Conservation (phyloP, 495 filamentous ascomycete species). For the Pseudomonodictys pantanalensis region DNA sequence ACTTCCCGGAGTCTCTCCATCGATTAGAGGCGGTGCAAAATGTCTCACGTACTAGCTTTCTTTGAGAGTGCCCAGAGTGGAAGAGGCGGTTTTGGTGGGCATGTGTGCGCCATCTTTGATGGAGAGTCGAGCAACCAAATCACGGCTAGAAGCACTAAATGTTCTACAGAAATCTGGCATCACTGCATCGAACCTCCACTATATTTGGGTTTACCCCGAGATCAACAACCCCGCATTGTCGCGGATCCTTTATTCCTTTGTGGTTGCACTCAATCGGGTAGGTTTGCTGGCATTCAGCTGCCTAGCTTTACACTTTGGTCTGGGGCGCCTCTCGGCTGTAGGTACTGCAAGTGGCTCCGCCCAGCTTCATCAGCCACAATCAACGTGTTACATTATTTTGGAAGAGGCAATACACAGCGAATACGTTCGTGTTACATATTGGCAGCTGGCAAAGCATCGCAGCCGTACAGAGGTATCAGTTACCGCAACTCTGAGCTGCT, state of each 20-base stretch:
- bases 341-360: background rate
- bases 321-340: background rate
- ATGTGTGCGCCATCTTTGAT: background rate
- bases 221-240: background rate
- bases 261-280: background rate
- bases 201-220: background rate
- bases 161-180: background rate
- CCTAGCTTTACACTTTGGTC: background rate
- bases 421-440: background rate
- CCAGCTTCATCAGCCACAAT: background rate
- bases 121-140: background rate
- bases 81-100: background rate
- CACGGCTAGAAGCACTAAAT: background rate
- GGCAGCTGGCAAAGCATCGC: background rate
- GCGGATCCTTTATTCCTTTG: background rate
- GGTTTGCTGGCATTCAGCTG: background rate
- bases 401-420: background rate
- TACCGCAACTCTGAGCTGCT: background rate
- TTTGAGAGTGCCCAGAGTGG: background rate
- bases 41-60: background rate
- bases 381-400: background rate
- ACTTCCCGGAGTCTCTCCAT: background rate
- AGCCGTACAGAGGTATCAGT: background rate
- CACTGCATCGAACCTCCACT: background rate
- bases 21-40: background rate